Evolutionary conservation across 352 stramenopile species (phyloP), one percentile per base, ranked within the genome.

Genomic region (Halophytophthora polymorphica): DNA sequence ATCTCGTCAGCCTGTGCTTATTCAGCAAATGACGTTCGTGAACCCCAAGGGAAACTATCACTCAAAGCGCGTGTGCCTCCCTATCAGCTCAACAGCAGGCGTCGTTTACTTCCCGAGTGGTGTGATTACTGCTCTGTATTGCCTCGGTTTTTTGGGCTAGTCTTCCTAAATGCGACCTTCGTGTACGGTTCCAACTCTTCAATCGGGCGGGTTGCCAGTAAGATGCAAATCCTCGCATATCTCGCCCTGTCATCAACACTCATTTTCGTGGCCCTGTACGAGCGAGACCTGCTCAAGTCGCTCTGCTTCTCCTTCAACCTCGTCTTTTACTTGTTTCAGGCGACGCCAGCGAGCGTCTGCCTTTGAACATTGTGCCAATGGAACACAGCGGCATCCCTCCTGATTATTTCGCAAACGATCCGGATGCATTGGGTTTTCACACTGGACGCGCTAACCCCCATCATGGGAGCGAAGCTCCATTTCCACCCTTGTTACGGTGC

Each of bases 251-350:
- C 55, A n/a, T 55, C 53, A 13, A 64, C 58, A 0, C 14, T 48
- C 4, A 11, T 22, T 13, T 69, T 66, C 29, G 50, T 56, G 3
- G 43, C 33, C 8, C 29, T 70, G 15, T 69, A 60, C 25, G 55
- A 77, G 7, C 61, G 61, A 0, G 18, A 77, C 10, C 38, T 81
- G 10, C 47, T 81, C 1, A 31, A 42, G 17, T 21, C 56, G 2
- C 40, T 76, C 14, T 18, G 63, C 19, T 64, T 50, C 12, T 81
- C 71, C 8, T 81, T 77, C 37, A 67, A 81, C 36, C 71, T 67
- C 33, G 25, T 69, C 6, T 76, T 73, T 33, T 71, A 77, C 48
- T 38, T 42, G 0, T 35, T 61, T 2, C 59, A 81, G 25, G 50
- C 60, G 6, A 58, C 56, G 1, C 18, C 53, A 23, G 65, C 64